Conservation (phyloP, 1,284 basidiomycete species). For the Ceratobasidium sp. region DNA sequence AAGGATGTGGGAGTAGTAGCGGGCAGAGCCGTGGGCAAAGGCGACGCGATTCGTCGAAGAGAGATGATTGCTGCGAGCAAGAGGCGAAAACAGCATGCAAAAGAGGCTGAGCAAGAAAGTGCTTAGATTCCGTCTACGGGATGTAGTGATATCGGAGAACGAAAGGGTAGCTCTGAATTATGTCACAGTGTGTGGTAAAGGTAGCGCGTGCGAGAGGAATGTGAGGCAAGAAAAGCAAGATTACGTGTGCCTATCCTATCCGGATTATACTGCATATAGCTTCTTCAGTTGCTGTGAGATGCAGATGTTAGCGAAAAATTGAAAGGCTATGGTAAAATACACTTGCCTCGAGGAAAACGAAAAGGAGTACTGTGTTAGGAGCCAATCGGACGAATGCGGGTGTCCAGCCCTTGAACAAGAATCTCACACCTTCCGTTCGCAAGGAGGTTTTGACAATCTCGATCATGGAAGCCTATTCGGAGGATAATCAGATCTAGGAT, state of each 20-base stretch:
- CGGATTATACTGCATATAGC: constrained; percentile 34
- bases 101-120: constrained; percentile 8
- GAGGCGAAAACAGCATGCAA: constrained; percentile 31
- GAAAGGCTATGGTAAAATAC: background rate
- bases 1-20: constrained; percentile 77
- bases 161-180: constrained; percentile 1
- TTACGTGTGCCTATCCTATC: constrained; percentile 17
- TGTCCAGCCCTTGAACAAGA: constrained; percentile 62
- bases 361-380: constrained; percentile 51
- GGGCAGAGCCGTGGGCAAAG: constrained; percentile 68
- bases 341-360: constrained; percentile 45
- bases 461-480: constrained; percentile 39
- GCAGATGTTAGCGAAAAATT: background rate
- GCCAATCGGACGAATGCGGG: constrained; percentile 55
- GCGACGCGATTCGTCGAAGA: constrained; percentile 77
- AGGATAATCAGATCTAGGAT: constrained; percentile 36
- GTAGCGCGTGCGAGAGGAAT: background rate
- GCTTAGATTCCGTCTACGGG: constrained; percentile 9
- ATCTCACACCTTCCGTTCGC: constrained; percentile 51
- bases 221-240: constrained; percentile 1
- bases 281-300: constrained; percentile 40
- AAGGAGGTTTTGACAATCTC: constrained; percentile 47
- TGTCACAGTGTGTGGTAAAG: background rate
- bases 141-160: constrained; percentile 5
- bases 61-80: constrained; percentile 33